phyloP scores from a whole-genome alignment of 2,329 filamentous ascomycete genomes.

The Biscogniauxia sp. region DNA sequence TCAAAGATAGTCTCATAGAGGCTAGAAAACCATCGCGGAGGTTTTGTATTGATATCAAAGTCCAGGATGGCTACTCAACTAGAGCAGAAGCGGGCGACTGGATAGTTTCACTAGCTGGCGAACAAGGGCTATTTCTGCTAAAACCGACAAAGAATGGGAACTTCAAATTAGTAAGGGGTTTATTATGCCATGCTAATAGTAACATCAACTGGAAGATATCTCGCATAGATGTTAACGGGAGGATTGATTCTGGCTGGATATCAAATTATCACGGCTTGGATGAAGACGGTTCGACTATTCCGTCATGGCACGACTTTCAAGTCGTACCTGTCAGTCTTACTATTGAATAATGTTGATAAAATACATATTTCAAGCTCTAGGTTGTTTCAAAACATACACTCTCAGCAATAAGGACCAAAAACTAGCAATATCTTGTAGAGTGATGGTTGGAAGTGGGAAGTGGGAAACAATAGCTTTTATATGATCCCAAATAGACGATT shows the following conservation, averaged over 20 bases:
- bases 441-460: no score
- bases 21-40: not conserved
- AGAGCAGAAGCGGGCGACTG: not conserved
- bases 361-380: not conserved
- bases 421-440: no score
- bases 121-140: not conserved
- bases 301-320: not conserved
- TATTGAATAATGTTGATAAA: not conserved
- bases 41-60: not conserved
- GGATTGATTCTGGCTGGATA: not conserved
- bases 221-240: not conserved
- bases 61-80: not conserved
- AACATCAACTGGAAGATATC: not conserved
- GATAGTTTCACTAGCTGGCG: not conserved
- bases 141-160: not conserved
- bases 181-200: not conserved
- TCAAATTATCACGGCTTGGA: not conserved
- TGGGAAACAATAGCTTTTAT: not conserved
- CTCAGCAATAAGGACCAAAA: no score
- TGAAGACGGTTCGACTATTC: not conserved
- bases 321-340: not conserved
- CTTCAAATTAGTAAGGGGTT: not conserved
- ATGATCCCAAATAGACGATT: not conserved
- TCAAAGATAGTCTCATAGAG: not conserved
- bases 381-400: no score